Evolutionary conservation across 108 stramenopile species (phyloP).

Genomic region (Aurantiochytrium sp.): DNA sequence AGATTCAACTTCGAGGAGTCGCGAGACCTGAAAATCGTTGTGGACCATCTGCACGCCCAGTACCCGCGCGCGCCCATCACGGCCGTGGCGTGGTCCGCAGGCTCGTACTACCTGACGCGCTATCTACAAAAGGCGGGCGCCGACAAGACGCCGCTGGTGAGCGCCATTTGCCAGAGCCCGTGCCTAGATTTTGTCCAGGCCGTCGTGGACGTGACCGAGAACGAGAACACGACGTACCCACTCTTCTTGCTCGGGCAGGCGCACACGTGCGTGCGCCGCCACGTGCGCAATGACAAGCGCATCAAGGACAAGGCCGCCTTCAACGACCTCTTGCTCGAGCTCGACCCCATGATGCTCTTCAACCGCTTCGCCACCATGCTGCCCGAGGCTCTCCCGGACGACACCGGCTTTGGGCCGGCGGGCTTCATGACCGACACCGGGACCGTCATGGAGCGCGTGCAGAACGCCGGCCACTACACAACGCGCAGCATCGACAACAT

Average conservation of each 20-base stretch:
- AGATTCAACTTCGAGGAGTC: conserved; percentile 12
- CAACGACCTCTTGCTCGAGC: conserved; percentile 5
- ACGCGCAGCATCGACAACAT: background rate
- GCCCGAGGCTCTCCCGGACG: background rate
- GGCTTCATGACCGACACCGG: background rate
- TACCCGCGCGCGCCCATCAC: conserved; percentile 28
- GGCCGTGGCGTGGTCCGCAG: conserved; percentile 34
- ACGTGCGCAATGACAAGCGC: background rate
- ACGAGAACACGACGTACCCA: conserved; percentile 19
- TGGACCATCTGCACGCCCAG: background rate
- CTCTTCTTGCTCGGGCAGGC: background rate
- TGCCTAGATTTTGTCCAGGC: conserved; percentile 38
- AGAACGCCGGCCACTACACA: background rate
- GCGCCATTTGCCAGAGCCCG: background rate
- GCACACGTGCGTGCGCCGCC: conserved; percentile 9
- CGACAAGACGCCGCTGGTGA: conserved; percentile 16
- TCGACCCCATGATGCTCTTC: conserved; percentile 16
- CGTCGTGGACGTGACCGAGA: background rate
- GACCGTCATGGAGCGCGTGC: background rate
- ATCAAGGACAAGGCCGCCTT: conserved; percentile 15
- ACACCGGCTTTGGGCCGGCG: conserved; percentile 3
- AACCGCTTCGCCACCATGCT: conserved; percentile 4
- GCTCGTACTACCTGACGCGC: conserved; percentile 27
- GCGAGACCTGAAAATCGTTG: conserved; percentile 6
- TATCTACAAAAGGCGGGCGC: background rate